phyloP scores from a whole-genome alignment of 768 basidiomycete genomes.

The Amanita phalloides region DNA sequence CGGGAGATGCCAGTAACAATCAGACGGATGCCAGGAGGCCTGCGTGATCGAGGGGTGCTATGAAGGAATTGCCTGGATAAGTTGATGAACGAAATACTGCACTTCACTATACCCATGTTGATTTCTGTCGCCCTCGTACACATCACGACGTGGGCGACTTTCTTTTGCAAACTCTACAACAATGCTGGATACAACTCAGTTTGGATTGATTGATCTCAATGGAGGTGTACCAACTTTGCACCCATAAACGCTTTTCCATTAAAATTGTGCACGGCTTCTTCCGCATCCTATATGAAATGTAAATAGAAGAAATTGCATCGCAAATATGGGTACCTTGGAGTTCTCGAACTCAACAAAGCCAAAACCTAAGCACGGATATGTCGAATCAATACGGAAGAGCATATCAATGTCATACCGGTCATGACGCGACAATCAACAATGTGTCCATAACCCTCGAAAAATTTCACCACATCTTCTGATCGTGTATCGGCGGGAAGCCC shows the following conservation, averaged over 20 bases:
- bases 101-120: conserved; percentile 35
- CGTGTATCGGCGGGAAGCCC: conserved; percentile 80
- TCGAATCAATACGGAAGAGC: not conserved
- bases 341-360: conserved; percentile 97
- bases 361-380: conserved; percentile 46
- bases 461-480: conserved; percentile 74
- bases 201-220: not conserved
- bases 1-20: conserved; percentile 84
- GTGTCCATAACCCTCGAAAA: conserved; percentile 85
- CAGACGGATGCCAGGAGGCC: conserved; percentile 76
- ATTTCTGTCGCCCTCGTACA: conserved; percentile 47
- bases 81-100: conserved; percentile 4
- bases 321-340: conserved; percentile 40
- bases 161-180: conserved; percentile 97
- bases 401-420: conserved; percentile 47
- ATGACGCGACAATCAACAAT: conserved; percentile 90
- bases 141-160: conserved; percentile 72
- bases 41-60: conserved; percentile 52
- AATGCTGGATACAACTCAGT: conserved; percentile 41
- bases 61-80: conserved; percentile 10
- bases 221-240: conserved; percentile 42
- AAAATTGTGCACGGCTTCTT: conserved; percentile 82
- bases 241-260: conserved; percentile 90
- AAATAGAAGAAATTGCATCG: conserved; percentile 3
- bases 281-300: conserved; percentile 61